phyloP scores from a whole-genome alignment of 129 eudicot species.

The sunflower (Helianthus annuus) region DNA sequence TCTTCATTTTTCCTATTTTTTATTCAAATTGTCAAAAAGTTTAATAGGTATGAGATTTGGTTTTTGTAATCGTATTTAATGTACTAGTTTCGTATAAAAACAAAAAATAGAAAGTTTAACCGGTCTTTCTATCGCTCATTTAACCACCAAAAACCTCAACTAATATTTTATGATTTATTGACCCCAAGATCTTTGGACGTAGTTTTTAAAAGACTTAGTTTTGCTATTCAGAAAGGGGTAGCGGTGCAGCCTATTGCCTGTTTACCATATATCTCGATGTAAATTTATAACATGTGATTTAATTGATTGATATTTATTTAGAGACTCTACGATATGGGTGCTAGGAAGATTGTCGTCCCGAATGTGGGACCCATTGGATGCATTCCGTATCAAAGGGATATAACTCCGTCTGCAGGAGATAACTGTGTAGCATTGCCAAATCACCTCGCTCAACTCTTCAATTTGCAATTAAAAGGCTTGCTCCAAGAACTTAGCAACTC shows the following conservation, averaged over 20 bases:
- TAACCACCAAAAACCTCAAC: background rate
- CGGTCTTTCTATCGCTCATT: background rate
- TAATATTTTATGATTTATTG: background rate
- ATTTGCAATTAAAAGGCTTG: slow-evolving; percentile 52
- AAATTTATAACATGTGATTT: too few species aligned
- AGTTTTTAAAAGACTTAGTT: too few species aligned
- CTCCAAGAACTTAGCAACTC: slow-evolving; percentile 44
- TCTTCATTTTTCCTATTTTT: background rate
- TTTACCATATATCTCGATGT: too few species aligned
- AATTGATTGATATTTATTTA: slow-evolving; percentile 20
- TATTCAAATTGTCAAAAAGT: too few species aligned
- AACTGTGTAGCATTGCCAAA: slow-evolving; percentile 62
- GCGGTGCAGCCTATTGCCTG: too few species aligned
- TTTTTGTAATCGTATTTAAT: too few species aligned
- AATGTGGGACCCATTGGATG: slow-evolving; percentile 97
- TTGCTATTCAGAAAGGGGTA: too few species aligned
- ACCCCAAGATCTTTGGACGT: too few species aligned
- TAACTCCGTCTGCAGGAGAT: slow-evolving; percentile 49
- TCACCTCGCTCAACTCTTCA: slow-evolving; percentile 63
- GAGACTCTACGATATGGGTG: slow-evolving; percentile 80
- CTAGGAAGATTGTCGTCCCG: slow-evolving; percentile 63
- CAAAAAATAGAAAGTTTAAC: background rate
- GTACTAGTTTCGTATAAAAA: too few species aligned
- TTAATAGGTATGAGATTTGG: too few species aligned
- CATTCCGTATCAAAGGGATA: slow-evolving; percentile 75